phyloP scores from a whole-genome alignment of 2,329 filamentous ascomycete genomes.

The Claviceps quebecensis region DNA sequence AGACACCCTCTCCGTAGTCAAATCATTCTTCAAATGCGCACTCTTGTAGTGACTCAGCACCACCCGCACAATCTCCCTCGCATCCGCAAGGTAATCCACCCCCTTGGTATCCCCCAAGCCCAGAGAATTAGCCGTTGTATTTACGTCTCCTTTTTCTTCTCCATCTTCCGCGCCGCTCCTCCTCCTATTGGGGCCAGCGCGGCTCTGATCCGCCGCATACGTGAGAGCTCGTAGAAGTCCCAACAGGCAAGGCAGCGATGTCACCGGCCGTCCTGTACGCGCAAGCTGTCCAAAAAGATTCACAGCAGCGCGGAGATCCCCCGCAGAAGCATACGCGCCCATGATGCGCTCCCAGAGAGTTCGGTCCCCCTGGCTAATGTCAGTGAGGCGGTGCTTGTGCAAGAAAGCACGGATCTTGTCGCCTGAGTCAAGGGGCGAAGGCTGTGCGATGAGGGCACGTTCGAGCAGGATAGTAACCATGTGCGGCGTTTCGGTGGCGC shows the following conservation, averaged over 20 bases:
- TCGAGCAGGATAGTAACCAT: constrained; percentile 64
- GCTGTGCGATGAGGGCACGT: constrained; percentile 45
- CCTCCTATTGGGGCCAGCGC: constrained; percentile 4
- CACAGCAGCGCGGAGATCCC: constrained; percentile 36
- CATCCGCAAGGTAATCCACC: constrained; percentile 10
- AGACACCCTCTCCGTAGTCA: constrained; percentile 5
- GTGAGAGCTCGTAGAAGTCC: constrained; percentile 25
- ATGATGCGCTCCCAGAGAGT: constrained; percentile 60
- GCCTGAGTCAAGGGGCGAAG: constrained; percentile 38
- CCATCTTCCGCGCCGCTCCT: constrained; percentile 5
- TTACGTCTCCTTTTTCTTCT: too few relatives aligned
- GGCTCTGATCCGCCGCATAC: too few relatives aligned
- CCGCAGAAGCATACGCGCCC: constrained; percentile 46
- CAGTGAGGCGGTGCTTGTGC: constrained; percentile 33
- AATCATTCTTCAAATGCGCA: constrained; percentile 8
- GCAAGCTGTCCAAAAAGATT: constrained; percentile 32
- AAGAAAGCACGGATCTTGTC: constrained; percentile 44
- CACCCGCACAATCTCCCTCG: constrained; percentile 18
- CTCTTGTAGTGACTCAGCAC: constrained; percentile 15
- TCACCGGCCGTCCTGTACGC: constrained; percentile 23
- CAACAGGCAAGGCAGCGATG: constrained; percentile 28
- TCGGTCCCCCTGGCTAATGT: constrained; percentile 31
- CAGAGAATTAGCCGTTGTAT: too few relatives aligned
- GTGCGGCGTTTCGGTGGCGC: constrained; percentile 42
- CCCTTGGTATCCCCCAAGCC: too few relatives aligned